phyloP scores from a whole-genome alignment of 495 filamentous ascomycete species.

The Trypethelium eluteriae region DNA sequence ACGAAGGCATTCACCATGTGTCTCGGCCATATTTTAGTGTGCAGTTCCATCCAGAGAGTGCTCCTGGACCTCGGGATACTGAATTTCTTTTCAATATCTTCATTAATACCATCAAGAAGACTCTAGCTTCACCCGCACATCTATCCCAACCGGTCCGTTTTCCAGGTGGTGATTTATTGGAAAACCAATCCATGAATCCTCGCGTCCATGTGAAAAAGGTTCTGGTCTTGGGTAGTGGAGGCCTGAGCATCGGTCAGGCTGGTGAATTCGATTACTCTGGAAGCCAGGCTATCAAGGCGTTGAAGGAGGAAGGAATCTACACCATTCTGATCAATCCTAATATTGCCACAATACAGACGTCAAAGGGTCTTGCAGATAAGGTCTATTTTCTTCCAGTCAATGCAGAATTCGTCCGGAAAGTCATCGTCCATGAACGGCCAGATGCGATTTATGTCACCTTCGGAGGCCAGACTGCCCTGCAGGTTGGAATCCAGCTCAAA shows the following conservation, averaged over 20 bases:
- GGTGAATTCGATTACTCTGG: slow-evolving; percentile 99
- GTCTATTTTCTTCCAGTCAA: slow-evolving; percentile 98
- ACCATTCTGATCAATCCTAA: slow-evolving; percentile 97
- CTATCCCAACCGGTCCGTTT: slow-evolving; percentile 67
- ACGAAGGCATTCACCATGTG: slow-evolving; percentile 88
- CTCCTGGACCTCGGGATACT: slow-evolving; percentile 90
- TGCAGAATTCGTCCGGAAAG: slow-evolving; percentile 89
- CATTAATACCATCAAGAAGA: slow-evolving; percentile 69
- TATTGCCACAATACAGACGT: slow-evolving; percentile 97
- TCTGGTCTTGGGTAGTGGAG: slow-evolving; percentile 84
- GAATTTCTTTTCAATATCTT: slow-evolving; percentile 97
- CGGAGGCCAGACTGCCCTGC: slow-evolving; percentile 88
- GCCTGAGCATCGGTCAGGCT: slow-evolving; percentile 91
- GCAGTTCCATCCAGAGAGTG: slow-evolving; percentile 96
- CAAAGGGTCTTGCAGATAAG: slow-evolving; percentile 90
- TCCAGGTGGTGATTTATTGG: slow-evolving; percentile 71
- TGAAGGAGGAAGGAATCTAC: slow-evolving; percentile 93
- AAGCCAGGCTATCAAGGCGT: slow-evolving; percentile 84
- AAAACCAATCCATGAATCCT: slow-evolving; percentile 68
- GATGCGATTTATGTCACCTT: slow-evolving; percentile 98
- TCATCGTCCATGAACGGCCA: slow-evolving; percentile 88
- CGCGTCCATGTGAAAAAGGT: slow-evolving; percentile 86
- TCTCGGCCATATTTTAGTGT: slow-evolving; percentile 91
- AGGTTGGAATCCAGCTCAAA: slow-evolving; percentile 92
- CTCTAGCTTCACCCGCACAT: slow-evolving; percentile 50